These are phyloP conservation scores for Fusarium agapanthi DNA, from an alignment of 2,329 filamentous ascomycete species.

Conservation along the genomic window DNA sequence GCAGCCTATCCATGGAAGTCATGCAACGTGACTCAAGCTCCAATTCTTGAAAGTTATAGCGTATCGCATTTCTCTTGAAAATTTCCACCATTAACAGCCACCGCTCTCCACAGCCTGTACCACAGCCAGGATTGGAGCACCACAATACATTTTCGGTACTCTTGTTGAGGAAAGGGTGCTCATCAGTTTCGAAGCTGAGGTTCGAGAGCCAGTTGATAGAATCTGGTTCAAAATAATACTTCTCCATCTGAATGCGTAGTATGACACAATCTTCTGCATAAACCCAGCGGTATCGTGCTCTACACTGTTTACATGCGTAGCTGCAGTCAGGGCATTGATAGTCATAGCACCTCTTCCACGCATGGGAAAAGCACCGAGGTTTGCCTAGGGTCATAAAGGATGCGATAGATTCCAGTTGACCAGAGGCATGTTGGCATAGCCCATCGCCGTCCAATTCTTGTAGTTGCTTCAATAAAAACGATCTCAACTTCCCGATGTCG, in stretches of 20 bases:
- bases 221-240: accelerated
- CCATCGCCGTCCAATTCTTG: background rate
- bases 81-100: background rate
- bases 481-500: background rate
- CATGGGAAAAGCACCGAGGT: background rate
- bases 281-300: background rate
- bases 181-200: background rate
- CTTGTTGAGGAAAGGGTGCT: background rate
- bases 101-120: background rate
- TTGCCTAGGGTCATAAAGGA: background rate
- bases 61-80: background rate
- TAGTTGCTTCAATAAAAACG: background rate
- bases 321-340: background rate
- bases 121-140: slow-evolving; percentile 2
- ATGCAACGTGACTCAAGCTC: too few relatives aligned
- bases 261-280: background rate
- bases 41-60: too few relatives aligned
- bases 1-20: too few relatives aligned
- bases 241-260: accelerated
- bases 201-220: slow-evolving; percentile 3
- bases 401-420: background rate
- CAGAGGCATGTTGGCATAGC: background rate
- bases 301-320: background rate
- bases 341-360: accelerated
- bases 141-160: slow-evolving; percentile 4